Percentiles rank a stretch among this genome's conserved stretches.
These are phyloP conservation scores for Bruguiera hainesii DNA, from an alignment of 441 rosid genomes.

Conservation along the genomic window DNA sequence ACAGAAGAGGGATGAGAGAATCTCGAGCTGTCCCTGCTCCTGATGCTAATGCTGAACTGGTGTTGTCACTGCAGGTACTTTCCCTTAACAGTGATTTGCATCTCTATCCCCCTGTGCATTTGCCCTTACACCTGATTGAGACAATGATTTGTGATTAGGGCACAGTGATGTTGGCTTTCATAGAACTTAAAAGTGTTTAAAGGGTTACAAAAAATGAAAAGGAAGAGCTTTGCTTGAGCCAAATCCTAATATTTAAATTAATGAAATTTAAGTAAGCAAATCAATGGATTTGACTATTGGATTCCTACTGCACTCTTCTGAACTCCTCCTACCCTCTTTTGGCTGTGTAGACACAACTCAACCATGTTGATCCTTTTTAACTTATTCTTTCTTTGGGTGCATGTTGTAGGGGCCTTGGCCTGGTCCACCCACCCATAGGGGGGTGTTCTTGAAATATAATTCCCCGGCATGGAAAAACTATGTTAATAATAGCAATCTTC, in stretches of 20 bases:
- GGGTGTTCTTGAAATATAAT: no score
- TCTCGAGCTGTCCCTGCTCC: conserved; percentile 97
- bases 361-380: neutral
- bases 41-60: conserved; percentile 91
- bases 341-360: no score
- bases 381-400: neutral
- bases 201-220: neutral
- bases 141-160: neutral
- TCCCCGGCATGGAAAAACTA: no score
- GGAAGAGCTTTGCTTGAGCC: neutral
- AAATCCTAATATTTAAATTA: neutral
- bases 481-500: no score
- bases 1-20: conserved; percentile 68
- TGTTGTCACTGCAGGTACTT: conserved; percentile 75
- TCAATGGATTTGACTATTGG: neutral
- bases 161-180: neutral
- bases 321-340: neutral
- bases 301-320: neutral
- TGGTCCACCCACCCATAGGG: no score
- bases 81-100: neutral
- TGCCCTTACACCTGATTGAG: neutral
- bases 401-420: no score
- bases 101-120: neutral
- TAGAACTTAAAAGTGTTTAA: no score
- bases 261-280: neutral